Base-by-base conservation (phyloP, 257 asterid species). In the Prunella vulgaris region DNA sequence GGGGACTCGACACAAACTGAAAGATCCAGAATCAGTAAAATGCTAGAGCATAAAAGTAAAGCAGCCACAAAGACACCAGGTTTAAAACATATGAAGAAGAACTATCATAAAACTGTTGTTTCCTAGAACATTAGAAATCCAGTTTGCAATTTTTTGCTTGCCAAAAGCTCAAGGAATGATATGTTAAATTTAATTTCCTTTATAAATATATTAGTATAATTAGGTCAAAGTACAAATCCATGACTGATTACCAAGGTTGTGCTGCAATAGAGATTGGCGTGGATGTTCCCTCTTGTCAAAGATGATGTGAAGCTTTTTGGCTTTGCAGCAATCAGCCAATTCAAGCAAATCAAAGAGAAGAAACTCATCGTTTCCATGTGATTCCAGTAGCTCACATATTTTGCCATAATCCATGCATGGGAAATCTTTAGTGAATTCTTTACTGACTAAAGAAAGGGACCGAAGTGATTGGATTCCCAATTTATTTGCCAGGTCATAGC, bases 271-370 rank as follows among this genome's bases (percentile, higher is more conserved):
- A 63, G 96, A 85, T 76, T 86, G 87, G 13, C 89, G 84, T 63
- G 88, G 88, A 87, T 93, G 98, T 69, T 88, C 96, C 80, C 98
- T 87, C 85, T 84, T 88, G 86, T 93, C 98, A 80, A 85, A 87
- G 68, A 93, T 84, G 74, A 93, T 81, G 84, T 90, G 97, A 79
- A 93, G 95, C 78, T 85, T 93, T 76, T 82, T 82, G 18, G 96
- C 88, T 84, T 87, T 90, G 92, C 97, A 90, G 84, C 98, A 88
- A 81, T 93, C 98, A 54, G 97, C 97, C 87, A 93, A 77, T 84
- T 90, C 98, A 44, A 93, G 95, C 69, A 93, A 86, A 74, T 93
- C 98, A 77, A 85, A 90, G 74, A 90, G 86, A 77, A 93, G 92
- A 78, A 93, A 93, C 70, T 86, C 98, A 33, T 32, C 40, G 75